Evolutionary conservation across 2,329 filamentous ascomycete species (phyloP), one percentile per base, ranked within the genome.

Genomic region (Fusarium keratoplasticum): DNA sequence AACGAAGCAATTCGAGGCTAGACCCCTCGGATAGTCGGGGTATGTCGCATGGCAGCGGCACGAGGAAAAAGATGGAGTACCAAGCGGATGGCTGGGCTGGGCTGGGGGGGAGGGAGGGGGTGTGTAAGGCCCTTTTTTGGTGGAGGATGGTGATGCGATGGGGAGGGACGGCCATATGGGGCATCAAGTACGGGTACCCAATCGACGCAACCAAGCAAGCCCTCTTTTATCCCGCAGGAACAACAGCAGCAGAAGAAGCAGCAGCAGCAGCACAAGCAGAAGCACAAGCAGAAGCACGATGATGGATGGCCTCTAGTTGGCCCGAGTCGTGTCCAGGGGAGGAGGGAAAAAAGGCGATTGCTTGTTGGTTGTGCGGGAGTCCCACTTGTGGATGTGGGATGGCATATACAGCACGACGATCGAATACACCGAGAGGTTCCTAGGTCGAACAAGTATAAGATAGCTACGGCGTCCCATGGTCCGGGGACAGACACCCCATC

Each of bases 161-260:
- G 61, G 70, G 66, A 75, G 61, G 66, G 59, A 72, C 72, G 67
- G 67, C 73, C 69, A 70, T 79, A 82, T 82, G 80, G 81, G 79
- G 77, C 79, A 77, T 76, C 69, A 81, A 78, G 81, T 83, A 83
- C 72, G 80, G 81, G 79, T 83, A 83, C 82, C 82, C 82, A 83
- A 83, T 82, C 77, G 79, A 82, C 75, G 79, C 77, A 81, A 79
- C 76, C 71, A 71, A 69, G 65, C 72, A 78, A 80, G 77, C 77
- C 75, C 77, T 79, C 79, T 77, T 82, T 80, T 81, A 79, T 81
- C 80, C 81, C 79, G 81, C 81, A 82, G 77, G 74, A 73, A 72
- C 71, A 73, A 71, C 67, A 60, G 33, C 42, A 74, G 67, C 64
- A 72, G 58, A 50, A 62, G 33, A 50, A 47, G 54, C 64, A 65